Evolutionary conservation across 306 rosid genomes (phyloP).

Genomic region (Chamaecrista fasciculata): DNA sequence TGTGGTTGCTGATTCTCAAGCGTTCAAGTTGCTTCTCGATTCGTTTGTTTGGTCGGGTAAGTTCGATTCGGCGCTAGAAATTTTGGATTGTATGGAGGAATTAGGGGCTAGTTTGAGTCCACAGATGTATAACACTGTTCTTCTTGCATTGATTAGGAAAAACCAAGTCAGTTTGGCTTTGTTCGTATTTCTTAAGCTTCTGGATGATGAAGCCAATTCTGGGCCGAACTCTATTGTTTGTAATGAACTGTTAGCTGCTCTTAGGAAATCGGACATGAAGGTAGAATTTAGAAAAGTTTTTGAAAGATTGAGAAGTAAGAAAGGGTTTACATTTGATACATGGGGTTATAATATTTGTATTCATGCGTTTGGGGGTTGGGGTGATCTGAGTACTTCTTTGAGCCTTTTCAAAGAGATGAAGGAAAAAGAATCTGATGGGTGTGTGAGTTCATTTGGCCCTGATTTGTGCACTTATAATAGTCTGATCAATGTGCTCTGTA

Average conservation of each 20-base stretch:
- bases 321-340: constrained; percentile 45
- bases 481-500: constrained; percentile 63
- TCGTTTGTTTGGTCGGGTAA: constrained; percentile 49
- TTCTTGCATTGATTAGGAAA: constrained; percentile 56
- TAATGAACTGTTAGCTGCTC: constrained; percentile 62
- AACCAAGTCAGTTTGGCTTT: constrained; percentile 62
- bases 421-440: constrained; percentile 32
- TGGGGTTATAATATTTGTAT: constrained; percentile 71
- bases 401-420: constrained; percentile 69
- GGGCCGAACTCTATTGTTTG: constrained; percentile 40
- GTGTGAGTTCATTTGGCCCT: constrained; percentile 43
- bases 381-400: constrained; percentile 61
- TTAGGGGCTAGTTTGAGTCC: constrained; percentile 36
- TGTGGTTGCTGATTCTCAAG: constrained; percentile 43
- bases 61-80: constrained; percentile 48
- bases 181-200: constrained; percentile 55
- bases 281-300: constrained; percentile 57
- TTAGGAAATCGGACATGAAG: constrained; percentile 63
- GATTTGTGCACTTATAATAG: constrained; percentile 82
- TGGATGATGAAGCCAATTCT: constrained; percentile 28
- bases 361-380: constrained; percentile 88
- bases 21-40: constrained; percentile 61
- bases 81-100: constrained; percentile 53
- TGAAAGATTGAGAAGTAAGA: constrained; percentile 44
- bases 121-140: constrained; percentile 47